Conservation (phyloP, 139 green algal species). For the Micractinium conductrix region DNA sequence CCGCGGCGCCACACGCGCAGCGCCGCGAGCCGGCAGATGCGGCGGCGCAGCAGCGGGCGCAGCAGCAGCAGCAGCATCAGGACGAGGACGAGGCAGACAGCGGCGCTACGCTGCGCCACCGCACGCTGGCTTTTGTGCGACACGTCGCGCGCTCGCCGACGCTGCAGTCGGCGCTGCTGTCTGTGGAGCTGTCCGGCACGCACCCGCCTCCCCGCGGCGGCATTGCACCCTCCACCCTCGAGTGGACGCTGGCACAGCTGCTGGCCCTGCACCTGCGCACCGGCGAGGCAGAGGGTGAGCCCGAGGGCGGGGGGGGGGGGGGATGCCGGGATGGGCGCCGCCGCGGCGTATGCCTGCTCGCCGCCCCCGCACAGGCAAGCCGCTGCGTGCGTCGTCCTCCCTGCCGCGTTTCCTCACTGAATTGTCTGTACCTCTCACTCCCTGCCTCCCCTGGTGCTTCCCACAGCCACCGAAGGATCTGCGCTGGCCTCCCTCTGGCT, state of each 20-base stretch:
- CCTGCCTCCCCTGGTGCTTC: neutral
- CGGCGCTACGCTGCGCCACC: neutral
- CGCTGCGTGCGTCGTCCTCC: neutral
- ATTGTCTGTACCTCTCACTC: neutral
- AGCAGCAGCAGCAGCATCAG: neutral
- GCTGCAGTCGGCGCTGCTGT: conserved; percentile 7
- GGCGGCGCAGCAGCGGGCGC: neutral
- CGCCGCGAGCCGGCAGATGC: neutral
- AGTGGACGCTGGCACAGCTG: neutral
- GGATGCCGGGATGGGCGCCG: neutral
- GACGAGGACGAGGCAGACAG: neutral
- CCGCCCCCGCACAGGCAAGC: neutral
- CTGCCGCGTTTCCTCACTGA: neutral
- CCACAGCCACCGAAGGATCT: neutral
- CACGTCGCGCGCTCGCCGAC: too few species aligned
- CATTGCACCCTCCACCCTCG: neutral
- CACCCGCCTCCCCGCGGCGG: neutral
- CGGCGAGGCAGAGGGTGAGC: neutral
- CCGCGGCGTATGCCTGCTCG: neutral
- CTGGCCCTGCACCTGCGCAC: neutral
- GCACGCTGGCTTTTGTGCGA: neutral
- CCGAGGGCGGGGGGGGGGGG: neutral
- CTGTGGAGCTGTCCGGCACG: neutral
- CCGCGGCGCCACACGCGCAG: neutral
- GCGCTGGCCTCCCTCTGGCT: conserved; percentile 6